Evolutionary conservation across 73 alveolate species (phyloP), one percentile per base, ranked within the genome.

Genomic region (Paramecium biaurelia): DNA sequence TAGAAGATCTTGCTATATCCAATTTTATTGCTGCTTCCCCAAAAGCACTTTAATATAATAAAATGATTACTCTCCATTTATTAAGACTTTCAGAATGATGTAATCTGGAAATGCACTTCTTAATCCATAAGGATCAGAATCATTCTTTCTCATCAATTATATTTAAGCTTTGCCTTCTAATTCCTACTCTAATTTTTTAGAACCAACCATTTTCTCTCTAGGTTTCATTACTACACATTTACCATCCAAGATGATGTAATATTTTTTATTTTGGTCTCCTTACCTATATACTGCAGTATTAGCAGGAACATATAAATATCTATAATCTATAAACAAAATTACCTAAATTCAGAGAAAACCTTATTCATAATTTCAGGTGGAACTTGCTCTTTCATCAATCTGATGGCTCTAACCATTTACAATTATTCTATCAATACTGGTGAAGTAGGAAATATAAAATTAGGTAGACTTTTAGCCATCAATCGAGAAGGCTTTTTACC

Each of bases 91-190:
- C 15, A 79, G 43, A 8, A 79, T 47, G 10, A 79, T 24, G 18
- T 79, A 79, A 38, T 79, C 90, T 41, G 90, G 90, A 43, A 79
- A 79, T 42, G 90, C 53, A 79, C 90, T 79, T 12, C n/a, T 79
- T 12, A 79, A 34, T 8, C 90, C 90, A 79, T 43, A 47, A 4
- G 90, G 90, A 79, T 79, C 90, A 42, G 47, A 26, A 30, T 79
- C 90, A 21, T 24, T 41, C 14, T 15, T 79, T 42, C 45, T 11
- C 41, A 32, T 63, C 20, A 63, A 30, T n/a, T 63, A 26, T 63
- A 26, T 63, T 63, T 63, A 32, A 11, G 84, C 68, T 7, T 53
- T 30, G 24, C 84, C 84, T 5, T 26, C 41, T 63, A 30, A 30
- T 63, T 63, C 84, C 20, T 63, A 6, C 28, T 26, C 43, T 30